These are phyloP conservation scores for Paecilomyces sp. DNA, from an alignment of 2,329 filamentous ascomycete genomes.

Conservation along the genomic window DNA sequence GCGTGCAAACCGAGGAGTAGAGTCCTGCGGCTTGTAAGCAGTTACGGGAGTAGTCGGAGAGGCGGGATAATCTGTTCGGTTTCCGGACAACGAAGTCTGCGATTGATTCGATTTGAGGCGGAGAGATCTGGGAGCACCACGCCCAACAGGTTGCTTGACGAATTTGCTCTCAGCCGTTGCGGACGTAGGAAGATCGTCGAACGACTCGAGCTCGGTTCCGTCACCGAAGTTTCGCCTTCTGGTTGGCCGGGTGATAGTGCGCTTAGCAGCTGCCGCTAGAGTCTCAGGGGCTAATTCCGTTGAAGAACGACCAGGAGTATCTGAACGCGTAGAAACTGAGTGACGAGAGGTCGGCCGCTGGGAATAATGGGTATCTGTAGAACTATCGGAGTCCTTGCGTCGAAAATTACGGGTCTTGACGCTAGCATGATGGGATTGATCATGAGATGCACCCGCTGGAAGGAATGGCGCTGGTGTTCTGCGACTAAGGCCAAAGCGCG, in stretches of 20 bases:
- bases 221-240: conserved; percentile 74
- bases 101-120: conserved; percentile 44
- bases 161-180: conserved; percentile 72
- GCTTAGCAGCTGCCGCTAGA: conserved; percentile 52
- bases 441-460: conserved; percentile 65
- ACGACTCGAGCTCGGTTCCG: conserved; percentile 83
- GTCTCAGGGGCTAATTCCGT: conserved; percentile 44
- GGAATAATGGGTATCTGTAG: conserved; percentile 38
- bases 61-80: conserved; percentile 33
- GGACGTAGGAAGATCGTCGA: conserved; percentile 92
- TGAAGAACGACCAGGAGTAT: conserved; percentile 41
- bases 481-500: conserved; percentile 36
- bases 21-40: conserved; percentile 40
- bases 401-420: conserved; percentile 67
- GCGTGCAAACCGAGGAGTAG: conserved; percentile 56
- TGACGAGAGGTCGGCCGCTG: conserved; percentile 35
- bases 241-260: conserved; percentile 66
- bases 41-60: conserved; percentile 54
- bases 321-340: conserved; percentile 37
- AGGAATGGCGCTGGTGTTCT: conserved; percentile 67
- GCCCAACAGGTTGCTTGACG: conserved; percentile 67
- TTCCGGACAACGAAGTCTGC: conserved; percentile 19
- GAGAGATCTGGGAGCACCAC: conserved; percentile 59
- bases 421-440: conserved; percentile 70
- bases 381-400: conserved; percentile 74